Evolutionary conservation across 352 stramenopile species (phyloP).

Genomic region (Aphanomyces euteiches): DNA sequence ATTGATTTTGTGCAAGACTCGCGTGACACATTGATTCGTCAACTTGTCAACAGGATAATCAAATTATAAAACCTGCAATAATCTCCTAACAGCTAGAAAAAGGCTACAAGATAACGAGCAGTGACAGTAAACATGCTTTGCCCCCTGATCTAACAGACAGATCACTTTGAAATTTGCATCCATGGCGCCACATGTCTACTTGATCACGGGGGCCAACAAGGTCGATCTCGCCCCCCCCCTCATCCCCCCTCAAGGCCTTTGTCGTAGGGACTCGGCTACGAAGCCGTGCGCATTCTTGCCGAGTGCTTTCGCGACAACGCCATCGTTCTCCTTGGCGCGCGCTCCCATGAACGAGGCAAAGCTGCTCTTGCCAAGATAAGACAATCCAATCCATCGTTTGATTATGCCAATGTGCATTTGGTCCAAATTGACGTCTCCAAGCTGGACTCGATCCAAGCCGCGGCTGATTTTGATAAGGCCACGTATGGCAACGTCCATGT

Average conservation of each 20-base stretch:
- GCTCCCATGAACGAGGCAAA: not conserved
- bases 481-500: slow-evolving; percentile 10
- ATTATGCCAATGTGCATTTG: slow-evolving; percentile 5
- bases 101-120: too few species aligned
- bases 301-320: not conserved
- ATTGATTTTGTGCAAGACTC: too few species aligned
- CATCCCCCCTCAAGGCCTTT: too few species aligned
- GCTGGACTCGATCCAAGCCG: slow-evolving; percentile 2
- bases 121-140: too few species aligned
- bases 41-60: too few species aligned
- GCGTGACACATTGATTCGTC: too few species aligned
- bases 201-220: not conserved
- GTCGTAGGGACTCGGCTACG: slow-evolving; percentile 18
- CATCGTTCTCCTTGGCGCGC: slow-evolving; percentile 11
- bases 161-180: too few species aligned
- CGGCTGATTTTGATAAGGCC: not conserved
- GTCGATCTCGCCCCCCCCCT: not conserved
- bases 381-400: not conserved
- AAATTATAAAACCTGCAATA: too few species aligned
- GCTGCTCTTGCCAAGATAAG: not conserved
- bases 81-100: too few species aligned
- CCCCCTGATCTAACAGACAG: too few species aligned
- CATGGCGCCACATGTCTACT: not conserved
- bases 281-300: slow-evolving; percentile 17
- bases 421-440: slow-evolving; percentile 16